phyloP scores from a whole-genome alignment of 768 basidiomycete genomes.

The Filobasidium floriforme region DNA sequence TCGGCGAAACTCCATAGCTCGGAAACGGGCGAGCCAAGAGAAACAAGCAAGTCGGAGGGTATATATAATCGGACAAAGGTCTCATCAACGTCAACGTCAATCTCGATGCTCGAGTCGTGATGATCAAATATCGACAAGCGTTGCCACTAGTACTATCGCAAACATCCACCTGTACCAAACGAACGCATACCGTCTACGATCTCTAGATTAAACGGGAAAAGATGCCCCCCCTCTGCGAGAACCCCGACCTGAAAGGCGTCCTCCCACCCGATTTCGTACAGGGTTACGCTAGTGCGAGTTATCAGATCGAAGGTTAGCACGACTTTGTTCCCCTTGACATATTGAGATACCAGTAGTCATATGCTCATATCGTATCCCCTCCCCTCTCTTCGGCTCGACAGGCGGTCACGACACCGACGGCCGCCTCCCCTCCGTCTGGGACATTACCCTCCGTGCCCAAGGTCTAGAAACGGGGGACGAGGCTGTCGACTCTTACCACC shows the following conservation, averaged over 20 bases:
- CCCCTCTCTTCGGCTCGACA: background rate
- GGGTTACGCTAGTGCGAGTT: constrained; percentile 52
- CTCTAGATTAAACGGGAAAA: background rate
- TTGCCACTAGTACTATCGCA: no score
- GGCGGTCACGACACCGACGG: constrained; percentile 14
- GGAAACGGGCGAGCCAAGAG: no score
- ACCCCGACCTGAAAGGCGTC: constrained; percentile 5
- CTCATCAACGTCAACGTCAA: no score
- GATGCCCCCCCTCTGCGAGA: background rate
- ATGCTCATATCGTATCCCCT: background rate
- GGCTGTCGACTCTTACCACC: constrained; percentile 15
- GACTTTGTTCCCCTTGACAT: no score
- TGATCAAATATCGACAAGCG: no score
- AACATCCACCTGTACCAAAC: no score
- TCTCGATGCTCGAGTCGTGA: no score
- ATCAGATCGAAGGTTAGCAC: constrained; percentile 66
- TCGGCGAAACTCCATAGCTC: no score
- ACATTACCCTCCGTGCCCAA: constrained; percentile 1
- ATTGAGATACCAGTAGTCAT: constrained; percentile 36
- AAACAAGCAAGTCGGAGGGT: no score
- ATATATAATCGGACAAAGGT: no score
- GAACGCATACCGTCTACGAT: no score
- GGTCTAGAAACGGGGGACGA: constrained; percentile 19
- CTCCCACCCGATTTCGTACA: constrained; percentile 31
- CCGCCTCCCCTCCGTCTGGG: constrained; percentile 11